A percentile compares a stretch with the other conserved stretches of the same genome.
These are phyloP conservation scores for Spathaspora boniae DNA, from an alignment of 805 yeast genomes.

Conservation along the genomic window DNA sequence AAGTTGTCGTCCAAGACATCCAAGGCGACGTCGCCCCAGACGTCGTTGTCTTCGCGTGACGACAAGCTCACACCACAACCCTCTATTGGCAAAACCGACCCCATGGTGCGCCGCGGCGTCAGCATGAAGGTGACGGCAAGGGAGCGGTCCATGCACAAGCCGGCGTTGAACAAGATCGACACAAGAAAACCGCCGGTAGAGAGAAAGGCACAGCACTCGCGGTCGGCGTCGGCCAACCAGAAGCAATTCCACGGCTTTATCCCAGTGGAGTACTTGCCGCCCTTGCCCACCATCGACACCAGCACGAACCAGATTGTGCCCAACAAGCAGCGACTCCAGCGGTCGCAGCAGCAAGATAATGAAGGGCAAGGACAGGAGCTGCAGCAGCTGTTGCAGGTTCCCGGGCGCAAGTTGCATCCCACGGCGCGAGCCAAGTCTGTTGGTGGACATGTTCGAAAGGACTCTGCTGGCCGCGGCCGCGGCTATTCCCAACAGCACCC, in stretches of 20 bases:
- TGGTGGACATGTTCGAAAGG: conserved; percentile 70
- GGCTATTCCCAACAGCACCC: conserved; percentile 28
- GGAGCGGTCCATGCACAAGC: conserved; percentile 31
- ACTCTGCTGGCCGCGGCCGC: conserved; percentile 31
- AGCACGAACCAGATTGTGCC: conserved; percentile 21
- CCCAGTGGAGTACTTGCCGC: conserved; percentile 42
- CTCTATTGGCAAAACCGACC: conserved; percentile 23
- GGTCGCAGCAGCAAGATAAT: neutral
- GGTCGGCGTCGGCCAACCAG: conserved; percentile 44
- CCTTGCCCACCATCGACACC: conserved; percentile 39
- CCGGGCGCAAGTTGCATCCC: conserved; percentile 54
- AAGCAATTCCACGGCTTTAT: conserved; percentile 35
- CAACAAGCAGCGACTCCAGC: conserved; percentile 3
- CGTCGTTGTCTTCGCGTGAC: no score
- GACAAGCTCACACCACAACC: conserved; percentile 13
- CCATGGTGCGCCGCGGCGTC: conserved; percentile 56
- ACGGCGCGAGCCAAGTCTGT: conserved; percentile 86
- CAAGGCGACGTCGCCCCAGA: no score
- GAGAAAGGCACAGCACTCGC: conserved; percentile 24
- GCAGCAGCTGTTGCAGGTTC: conserved; percentile 9
- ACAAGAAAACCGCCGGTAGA: conserved; percentile 15
- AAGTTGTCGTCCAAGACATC: conserved; percentile 33
- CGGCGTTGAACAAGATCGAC: conserved; percentile 22
- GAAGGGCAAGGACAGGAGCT: no score
- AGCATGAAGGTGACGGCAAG: conserved; percentile 59